Evolutionary conservation across 345 rosid genomes (phyloP), one percentile per base, ranked within the genome.

Genomic region (Pugionium dolabratum): DNA sequence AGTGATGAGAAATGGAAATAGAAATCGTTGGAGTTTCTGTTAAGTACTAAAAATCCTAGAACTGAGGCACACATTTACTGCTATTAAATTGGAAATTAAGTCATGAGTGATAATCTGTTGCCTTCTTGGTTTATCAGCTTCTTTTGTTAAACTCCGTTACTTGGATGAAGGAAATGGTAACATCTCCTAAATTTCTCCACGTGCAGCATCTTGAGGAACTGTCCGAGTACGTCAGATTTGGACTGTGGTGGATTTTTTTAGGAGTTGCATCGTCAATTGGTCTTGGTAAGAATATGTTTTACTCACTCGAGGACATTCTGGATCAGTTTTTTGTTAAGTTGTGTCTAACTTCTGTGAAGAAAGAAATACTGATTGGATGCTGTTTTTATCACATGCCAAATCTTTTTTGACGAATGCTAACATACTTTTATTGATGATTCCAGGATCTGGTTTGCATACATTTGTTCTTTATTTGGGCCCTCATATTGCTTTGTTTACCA

Each of bases 251-350:
- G 98, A 48, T 82, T 27, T 83, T 85, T 4, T 89, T 92, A 69
- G 98, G 98, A 37, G 91, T 89, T 66, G 98, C 96, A 62, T 92
- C 98, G 56, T 92, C 98, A 27, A 92, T 92, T 67, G 98, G 98
- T 76, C 96, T 92, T 59, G 98, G 98, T 92, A 80, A 84, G 89
- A 43, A 48, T 7, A 57, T 28, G 28, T 7, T 54, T 42, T 2
- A 44, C 28, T 25, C 43, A 28, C 29, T 46, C 40, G 4, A 46
- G 45, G 32, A 27, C 47, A 1, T 61, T 37, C 35, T 57, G 32
- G 58, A 7, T 54, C 64, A 35, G 39, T 18, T 62, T 70, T 40
- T 18, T 18, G 18, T 18, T 18, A 18, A 18, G 18, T 18, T 18
- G 18, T 18, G 18, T 18, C 18, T 18, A 18, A 18, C 18, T 18